These are phyloP conservation scores for Bothriochloa decipiens DNA, from an alignment of 176 grass and related monocot species.

Conservation along the genomic window DNA sequence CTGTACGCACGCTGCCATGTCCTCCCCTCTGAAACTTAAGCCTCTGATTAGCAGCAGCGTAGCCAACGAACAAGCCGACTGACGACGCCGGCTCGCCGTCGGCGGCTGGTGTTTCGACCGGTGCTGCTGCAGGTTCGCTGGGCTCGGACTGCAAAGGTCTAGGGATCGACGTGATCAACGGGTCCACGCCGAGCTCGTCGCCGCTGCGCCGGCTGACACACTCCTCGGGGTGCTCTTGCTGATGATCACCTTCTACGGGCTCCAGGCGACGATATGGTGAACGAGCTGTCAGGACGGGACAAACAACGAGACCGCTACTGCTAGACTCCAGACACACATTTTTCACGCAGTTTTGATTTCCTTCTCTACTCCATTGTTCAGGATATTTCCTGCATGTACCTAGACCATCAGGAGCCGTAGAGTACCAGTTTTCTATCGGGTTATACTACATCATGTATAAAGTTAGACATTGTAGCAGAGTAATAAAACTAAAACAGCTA, in stretches of 20 bases:
- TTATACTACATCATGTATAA: background rate
- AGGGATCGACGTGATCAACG: constrained; percentile 53
- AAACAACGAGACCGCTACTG: background rate
- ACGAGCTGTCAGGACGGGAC: background rate
- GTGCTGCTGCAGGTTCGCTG: constrained; percentile 46
- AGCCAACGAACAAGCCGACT: background rate
- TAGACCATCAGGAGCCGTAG: background rate
- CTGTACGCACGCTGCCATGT: too few species aligned
- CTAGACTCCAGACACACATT: background rate
- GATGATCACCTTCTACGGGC: constrained; percentile 9
- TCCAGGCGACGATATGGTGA: background rate
- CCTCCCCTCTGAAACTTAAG: too few species aligned
- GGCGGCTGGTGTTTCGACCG: too few species aligned
- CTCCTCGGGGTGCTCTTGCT: background rate
- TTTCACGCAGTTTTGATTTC: background rate
- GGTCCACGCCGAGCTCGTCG: constrained; percentile 8
- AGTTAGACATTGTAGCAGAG: background rate
- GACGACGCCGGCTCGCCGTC: background rate
- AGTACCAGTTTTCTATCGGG: background rate
- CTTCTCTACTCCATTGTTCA: background rate
- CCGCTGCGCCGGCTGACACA: background rate
- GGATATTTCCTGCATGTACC: background rate
- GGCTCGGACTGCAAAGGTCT: constrained; percentile 47
- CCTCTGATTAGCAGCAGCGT: too few species aligned
- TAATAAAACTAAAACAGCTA: background rate